phyloP scores from a whole-genome alignment of 768 basidiomycete genomes.

The Hygrocybe coccinea region DNA sequence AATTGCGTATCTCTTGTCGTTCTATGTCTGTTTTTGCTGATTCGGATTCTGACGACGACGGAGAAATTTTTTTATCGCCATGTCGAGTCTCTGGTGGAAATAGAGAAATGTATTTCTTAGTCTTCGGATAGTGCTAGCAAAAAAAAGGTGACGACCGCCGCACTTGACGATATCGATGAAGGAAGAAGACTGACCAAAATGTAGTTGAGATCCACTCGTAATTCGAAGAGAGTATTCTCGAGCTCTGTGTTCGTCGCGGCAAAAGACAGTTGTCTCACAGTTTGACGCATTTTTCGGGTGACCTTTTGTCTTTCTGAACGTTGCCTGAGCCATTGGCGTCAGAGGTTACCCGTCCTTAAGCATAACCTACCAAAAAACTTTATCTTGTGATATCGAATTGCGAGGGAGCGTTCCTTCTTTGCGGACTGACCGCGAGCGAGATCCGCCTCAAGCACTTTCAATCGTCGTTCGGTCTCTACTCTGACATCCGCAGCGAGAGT shows the following conservation, averaged over 20 bases:
- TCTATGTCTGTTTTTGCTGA: constrained; percentile 41
- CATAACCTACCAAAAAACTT: constrained; percentile 84
- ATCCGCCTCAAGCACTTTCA: constrained; percentile 71
- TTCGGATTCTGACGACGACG: constrained; percentile 17
- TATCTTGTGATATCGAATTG: constrained; percentile 78
- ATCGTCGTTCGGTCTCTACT: constrained; percentile 72
- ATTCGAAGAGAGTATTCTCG: constrained; percentile 47
- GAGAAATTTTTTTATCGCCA: constrained; percentile 42
- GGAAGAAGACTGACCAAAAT: constrained; percentile 55
- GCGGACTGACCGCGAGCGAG: constrained; percentile 57
- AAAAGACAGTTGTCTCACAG: constrained; percentile 48
- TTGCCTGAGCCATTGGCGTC: not conserved
- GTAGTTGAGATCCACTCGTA: constrained; percentile 89
- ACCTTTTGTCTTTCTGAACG: constrained; percentile 81
- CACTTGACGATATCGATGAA: not conserved
- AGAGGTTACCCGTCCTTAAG: not conserved
- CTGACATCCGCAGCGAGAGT: constrained; percentile 80
- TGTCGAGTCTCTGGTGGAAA: constrained; percentile 68
- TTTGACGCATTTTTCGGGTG: constrained; percentile 65
- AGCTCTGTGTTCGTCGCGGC: constrained; percentile 35
- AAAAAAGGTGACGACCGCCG: not conserved
- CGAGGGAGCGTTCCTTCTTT: constrained; percentile 67
- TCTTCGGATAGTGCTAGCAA: constrained; percentile 76
- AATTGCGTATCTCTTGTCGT: constrained; percentile 49
- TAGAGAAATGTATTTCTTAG: constrained; percentile 83